Base-by-base conservation (phyloP, 768 basidiomycete species). In the Tephrocybe sp. region DNA sequence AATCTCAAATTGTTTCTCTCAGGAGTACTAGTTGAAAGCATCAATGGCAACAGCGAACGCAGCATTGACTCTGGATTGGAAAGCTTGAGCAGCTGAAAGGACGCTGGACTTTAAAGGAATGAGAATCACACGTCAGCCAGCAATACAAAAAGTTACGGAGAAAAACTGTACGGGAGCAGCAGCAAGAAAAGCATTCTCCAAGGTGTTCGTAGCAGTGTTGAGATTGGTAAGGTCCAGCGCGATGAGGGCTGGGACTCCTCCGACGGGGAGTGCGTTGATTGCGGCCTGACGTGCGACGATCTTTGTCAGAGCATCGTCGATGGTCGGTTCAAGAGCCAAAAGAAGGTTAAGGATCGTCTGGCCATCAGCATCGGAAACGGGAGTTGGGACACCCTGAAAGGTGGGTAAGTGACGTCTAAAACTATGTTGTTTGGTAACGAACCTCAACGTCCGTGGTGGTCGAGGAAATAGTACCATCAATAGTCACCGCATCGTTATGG, bases 371-470 rank as follows among this genome's bases (percentile, higher is more conserved):
- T 64, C 64, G 30, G 35, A 45, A 26, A 70, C 15, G 34, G 64
- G 46, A 4, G 15, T n/a, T 11, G 62, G 58, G 26, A 38, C 45
- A n/a, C 34, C 37, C 67, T 64, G 35, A 15, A 9, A n/a, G n/a
- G n/a, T n/a, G n/a, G 18, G 8, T 2, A 34, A 9, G 36, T 16
- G 35, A 4, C 11, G 18, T n/a, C 25, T n/a, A 16, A 35, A 31
- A 45, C 16, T 13, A 36, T n/a, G 1, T 11, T 16, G 40, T n/a
- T 21, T 27, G 5, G 4, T 3, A 37, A 58, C 59, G 7, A 28
- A 67, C 67, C 16, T 54, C 52, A 3, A 60, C 60, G 36, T 70
- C 70, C 9, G 56, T 49, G 4, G 66, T 66, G 2, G 58, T 63
- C 9, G 53, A 49, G 42, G 64, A 54, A n/a, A 69, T 28, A 4